Conservation (phyloP, 768 basidiomycete species). For the Brasilioporus rufonigricans region DNA sequence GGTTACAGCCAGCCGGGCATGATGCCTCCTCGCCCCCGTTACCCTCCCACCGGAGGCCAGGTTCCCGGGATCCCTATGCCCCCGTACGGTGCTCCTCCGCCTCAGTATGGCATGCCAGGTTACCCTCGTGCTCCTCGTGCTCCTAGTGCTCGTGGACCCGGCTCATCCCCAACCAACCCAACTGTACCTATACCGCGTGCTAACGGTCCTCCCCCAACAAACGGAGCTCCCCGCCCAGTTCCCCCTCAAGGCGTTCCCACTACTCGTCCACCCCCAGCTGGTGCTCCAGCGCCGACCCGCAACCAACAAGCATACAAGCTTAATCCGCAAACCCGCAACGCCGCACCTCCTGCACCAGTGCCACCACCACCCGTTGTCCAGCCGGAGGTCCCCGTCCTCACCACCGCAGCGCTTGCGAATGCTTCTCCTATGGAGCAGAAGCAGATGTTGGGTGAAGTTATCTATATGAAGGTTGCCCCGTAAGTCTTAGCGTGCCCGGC, state of each 20-base stretch:
- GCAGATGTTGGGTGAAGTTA: slow-evolving; percentile 96
- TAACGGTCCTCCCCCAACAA: slow-evolving; percentile 56
- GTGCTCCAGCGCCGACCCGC: slow-evolving; percentile 45
- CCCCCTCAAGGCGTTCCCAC: slow-evolving; percentile 41
- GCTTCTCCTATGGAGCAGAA: slow-evolving; percentile 86
- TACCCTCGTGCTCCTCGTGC: slow-evolving; percentile 63
- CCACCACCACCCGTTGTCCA: slow-evolving; percentile 41
- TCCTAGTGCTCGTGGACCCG: slow-evolving; percentile 64
- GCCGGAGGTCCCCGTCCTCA: slow-evolving; percentile 54
- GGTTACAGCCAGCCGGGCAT: slow-evolving; percentile 85
- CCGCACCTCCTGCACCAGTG: slow-evolving; percentile 31
- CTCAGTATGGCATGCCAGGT: slow-evolving; percentile 71
- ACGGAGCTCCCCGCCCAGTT: slow-evolving; percentile 51
- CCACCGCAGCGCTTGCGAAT: slow-evolving; percentile 57
- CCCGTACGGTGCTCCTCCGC: slow-evolving; percentile 70
- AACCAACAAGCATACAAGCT: slow-evolving; percentile 33
- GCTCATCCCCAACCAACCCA: slow-evolving; percentile 64
- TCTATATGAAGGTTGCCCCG: slow-evolving; percentile 88
- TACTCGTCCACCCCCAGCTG: slow-evolving; percentile 41
- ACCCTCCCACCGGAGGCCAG: slow-evolving; percentile 66
- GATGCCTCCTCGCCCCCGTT: slow-evolving; percentile 86
- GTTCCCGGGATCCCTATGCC: slow-evolving; percentile 77
- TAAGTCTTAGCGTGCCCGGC: slow-evolving; percentile 39
- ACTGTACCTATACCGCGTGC: slow-evolving; percentile 65
- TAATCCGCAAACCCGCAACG: slow-evolving; percentile 38